Percentiles rank a stretch among this genome's conserved stretches.
Evolutionary conservation across 225 moss, liverwort and hornwort genomes (phyloP).

Genomic region (Physcomitrellopsis africana): DNA sequence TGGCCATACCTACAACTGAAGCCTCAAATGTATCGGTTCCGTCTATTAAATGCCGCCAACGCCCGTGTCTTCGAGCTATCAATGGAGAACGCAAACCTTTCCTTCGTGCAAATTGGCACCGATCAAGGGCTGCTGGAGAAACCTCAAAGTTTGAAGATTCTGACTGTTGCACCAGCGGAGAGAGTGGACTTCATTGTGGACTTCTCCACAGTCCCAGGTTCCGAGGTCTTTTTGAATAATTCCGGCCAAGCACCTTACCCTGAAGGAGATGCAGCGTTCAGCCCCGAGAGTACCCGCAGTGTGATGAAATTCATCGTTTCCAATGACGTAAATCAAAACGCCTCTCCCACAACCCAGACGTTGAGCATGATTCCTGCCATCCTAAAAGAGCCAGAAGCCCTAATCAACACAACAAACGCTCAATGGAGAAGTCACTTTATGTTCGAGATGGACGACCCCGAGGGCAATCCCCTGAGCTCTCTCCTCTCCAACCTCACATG

Average conservation of each 20-base stretch:
- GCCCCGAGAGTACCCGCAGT: conserved; percentile 14
- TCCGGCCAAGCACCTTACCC: conserved; percentile 48
- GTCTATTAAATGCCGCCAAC: conserved; percentile 47
- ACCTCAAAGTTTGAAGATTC: conserved; percentile 21
- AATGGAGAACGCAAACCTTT: conserved; percentile 28
- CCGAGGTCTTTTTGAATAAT: conserved; percentile 43
- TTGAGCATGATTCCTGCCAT: background rate
- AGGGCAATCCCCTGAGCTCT: background rate
- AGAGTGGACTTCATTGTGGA: conserved; percentile 50
- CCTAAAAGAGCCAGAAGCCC: background rate
- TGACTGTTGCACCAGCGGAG: conserved; percentile 46
- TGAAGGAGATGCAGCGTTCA: conserved; percentile 9
- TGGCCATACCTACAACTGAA: conserved; percentile 57
- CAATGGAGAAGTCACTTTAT: conserved; percentile 10
- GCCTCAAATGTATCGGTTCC: conserved; percentile 42
- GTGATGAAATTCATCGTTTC: conserved; percentile 41
- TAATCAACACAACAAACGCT: background rate
- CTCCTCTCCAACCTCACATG: conserved; percentile 29
- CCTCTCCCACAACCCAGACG: background rate
- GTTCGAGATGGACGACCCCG: conserved; percentile 28
- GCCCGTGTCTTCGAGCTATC: conserved; percentile 50
- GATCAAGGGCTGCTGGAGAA: conserved; percentile 47
- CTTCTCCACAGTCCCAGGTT: conserved; percentile 28
- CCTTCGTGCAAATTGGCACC: conserved; percentile 48
- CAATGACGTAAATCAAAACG: background rate